These are phyloP conservation scores for Pseudogymnoascus sp. DNA, from an alignment of 2,329 filamentous ascomycete genomes.

Conservation along the genomic window DNA sequence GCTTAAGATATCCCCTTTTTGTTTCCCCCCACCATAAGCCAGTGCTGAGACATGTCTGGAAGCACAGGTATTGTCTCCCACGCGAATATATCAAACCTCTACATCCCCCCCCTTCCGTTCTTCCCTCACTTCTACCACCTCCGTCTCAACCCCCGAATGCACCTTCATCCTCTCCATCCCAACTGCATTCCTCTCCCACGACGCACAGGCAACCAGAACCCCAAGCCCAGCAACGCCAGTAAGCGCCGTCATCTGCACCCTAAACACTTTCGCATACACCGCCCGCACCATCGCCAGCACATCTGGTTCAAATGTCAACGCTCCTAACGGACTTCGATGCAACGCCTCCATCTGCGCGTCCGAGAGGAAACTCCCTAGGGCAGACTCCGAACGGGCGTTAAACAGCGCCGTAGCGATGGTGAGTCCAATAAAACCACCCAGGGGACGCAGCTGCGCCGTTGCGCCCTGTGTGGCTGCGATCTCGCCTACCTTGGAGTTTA, in stretches of 20 bases:
- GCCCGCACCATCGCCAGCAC: neutral
- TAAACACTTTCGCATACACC: neutral
- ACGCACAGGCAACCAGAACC: neutral
- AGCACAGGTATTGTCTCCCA: neutral
- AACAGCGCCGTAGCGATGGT: conserved; percentile 54
- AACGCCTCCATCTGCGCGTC: neutral
- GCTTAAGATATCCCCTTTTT: neutral
- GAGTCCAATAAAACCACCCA: conserved; percentile 54
- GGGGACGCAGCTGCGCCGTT: conserved; percentile 52
- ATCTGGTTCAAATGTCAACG: neutral
- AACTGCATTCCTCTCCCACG: neutral
- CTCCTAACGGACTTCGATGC: neutral
- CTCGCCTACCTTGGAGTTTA: neutral
- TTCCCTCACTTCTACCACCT: neutral
- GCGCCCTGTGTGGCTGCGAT: conserved; percentile 51
- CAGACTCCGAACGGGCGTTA: neutral
- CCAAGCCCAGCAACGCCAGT: neutral
- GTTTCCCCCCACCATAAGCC: too few relatives aligned
- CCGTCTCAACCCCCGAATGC: neutral
- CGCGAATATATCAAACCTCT: neutral
- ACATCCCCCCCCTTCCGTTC: neutral
- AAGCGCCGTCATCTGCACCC: neutral
- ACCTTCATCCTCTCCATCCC: conserved; percentile 5
- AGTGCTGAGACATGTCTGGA: neutral
- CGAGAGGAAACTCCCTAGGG: neutral